These are phyloP conservation scores for Fusarium sp. DNA, from an alignment of 2,329 filamentous ascomycete genomes.

Conservation along the genomic window DNA sequence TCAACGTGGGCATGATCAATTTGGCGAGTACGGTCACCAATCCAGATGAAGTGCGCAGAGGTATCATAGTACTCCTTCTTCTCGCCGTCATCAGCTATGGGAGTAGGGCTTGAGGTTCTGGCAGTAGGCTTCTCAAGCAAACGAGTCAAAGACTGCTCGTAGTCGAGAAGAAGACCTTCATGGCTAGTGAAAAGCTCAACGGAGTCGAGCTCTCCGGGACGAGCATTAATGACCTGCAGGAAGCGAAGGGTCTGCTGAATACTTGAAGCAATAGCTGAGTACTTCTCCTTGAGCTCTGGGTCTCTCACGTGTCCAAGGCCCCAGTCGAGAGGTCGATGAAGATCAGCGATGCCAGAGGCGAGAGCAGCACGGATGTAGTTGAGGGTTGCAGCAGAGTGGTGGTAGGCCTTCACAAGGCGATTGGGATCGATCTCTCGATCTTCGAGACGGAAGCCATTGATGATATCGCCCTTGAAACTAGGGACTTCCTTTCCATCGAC, in stretches of 20 bases:
- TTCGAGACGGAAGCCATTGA: slow-evolving; percentile 86
- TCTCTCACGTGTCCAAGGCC: slow-evolving; percentile 90
- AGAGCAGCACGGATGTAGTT: slow-evolving; percentile 91
- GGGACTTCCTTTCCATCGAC: slow-evolving; percentile 83
- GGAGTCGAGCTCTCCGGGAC: slow-evolving; percentile 83
- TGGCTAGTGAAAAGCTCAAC: slow-evolving; percentile 97
- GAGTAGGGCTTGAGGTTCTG: slow-evolving; percentile 54
- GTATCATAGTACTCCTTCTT: slow-evolving; percentile 86
- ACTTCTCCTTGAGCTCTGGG: slow-evolving; percentile 83
- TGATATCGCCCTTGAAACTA: slow-evolving; percentile 93
- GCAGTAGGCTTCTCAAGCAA: slow-evolving; percentile 71
- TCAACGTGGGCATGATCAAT: slow-evolving; percentile 94
- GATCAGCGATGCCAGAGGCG: slow-evolving; percentile 88
- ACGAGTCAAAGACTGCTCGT: slow-evolving; percentile 89
- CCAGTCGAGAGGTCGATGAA: slow-evolving; percentile 96
- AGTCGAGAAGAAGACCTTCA: slow-evolving; percentile 92
- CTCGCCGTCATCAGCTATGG: slow-evolving; percentile 47
- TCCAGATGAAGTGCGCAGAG: slow-evolving; percentile 97
- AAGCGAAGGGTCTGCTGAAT: slow-evolving; percentile 93
- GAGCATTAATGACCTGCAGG: slow-evolving; percentile 92
- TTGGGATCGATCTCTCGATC: slow-evolving; percentile 83
- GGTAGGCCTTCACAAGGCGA: slow-evolving; percentile 89
- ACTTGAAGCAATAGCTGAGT: slow-evolving; percentile 83
- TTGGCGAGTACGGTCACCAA: slow-evolving; percentile 94
- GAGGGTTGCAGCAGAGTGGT: slow-evolving; percentile 92